phyloP scores from a whole-genome alignment of 441 rosid genomes.

The Corymbia calophylla region DNA sequence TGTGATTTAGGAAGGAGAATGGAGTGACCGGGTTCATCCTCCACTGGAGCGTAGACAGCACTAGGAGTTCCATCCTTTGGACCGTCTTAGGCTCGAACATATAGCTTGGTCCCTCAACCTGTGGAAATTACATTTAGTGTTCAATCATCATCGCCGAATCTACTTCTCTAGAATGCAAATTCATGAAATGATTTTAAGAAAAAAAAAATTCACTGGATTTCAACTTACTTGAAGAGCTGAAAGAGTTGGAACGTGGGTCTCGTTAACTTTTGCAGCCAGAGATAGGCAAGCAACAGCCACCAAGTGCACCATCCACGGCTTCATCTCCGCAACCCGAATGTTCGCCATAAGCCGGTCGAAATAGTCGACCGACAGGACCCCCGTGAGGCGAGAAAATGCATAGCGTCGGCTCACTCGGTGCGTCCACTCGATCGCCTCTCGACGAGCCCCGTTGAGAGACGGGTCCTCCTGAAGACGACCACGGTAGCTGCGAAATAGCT shows the following conservation, averaged over 20 bases:
- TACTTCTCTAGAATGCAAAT: background rate
- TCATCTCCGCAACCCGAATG: background rate
- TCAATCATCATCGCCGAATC: background rate
- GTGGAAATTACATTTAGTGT: background rate
- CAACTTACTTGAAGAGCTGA: background rate
- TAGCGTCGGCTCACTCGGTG: background rate
- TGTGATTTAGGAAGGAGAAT: background rate
- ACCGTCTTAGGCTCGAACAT: slow-evolving; percentile 4
- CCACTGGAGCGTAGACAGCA: slow-evolving; percentile 6
- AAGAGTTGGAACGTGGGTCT: background rate
- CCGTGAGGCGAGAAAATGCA: background rate
- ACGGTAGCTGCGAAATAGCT: background rate
- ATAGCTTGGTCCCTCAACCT: background rate
- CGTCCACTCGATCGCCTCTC: background rate
- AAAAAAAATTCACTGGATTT: background rate
- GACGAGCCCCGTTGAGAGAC: background rate
- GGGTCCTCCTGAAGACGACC: background rate
- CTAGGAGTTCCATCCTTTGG: slow-evolving; percentile 9
- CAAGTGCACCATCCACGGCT: background rate
- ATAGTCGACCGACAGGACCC: background rate
- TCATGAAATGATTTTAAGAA: too few species aligned
- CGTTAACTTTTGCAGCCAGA: background rate
- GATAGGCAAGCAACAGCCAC: background rate
- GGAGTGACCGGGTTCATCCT: slow-evolving; percentile 9
- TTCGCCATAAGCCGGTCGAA: background rate